Percentiles rank a stretch among this genome's conserved stretches.
These are phyloP conservation scores for Colletotrichum chlorophyti DNA, from an alignment of 2,329 filamentous ascomycete species.

Conservation along the genomic window DNA sequence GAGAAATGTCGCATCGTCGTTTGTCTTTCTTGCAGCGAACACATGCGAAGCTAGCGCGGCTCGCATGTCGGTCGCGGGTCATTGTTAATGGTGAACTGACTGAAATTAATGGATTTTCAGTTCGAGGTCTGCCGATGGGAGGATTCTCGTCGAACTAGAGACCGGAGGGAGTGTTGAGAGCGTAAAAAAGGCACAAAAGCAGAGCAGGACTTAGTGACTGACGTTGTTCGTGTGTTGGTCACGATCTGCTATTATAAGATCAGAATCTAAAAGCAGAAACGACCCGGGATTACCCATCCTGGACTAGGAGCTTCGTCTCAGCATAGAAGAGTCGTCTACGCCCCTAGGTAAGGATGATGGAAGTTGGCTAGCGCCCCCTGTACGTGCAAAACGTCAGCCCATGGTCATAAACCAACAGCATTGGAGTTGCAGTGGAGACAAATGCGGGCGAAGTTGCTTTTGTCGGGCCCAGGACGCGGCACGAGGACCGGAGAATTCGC, in stretches of 20 bases:
- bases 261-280: not conserved
- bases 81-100: too few species aligned
- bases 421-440: not conserved
- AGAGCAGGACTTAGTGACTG: not conserved
- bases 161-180: not conserved
- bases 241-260: conserved; percentile 8
- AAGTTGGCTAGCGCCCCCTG: not conserved
- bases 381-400: not conserved
- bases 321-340: not conserved
- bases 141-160: not conserved
- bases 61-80: conserved; percentile 22
- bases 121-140: too few species aligned
- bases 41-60: conserved; percentile 25
- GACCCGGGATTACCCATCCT: conserved; percentile 6
- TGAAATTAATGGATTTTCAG: too few species aligned
- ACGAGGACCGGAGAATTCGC: not conserved
- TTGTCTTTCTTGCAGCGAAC: conserved; percentile 26
- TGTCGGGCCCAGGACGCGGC: not conserved
- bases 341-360: conserved; percentile 3
- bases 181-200: not conserved
- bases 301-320: conserved; percentile 1
- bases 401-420: not conserved
- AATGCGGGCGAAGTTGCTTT: not conserved
- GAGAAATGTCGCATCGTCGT: conserved; percentile 23
- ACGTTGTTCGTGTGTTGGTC: conserved; percentile 3